phyloP scores from a whole-genome alignment of 306 rosid species.

The Aeschynomene evenia region DNA sequence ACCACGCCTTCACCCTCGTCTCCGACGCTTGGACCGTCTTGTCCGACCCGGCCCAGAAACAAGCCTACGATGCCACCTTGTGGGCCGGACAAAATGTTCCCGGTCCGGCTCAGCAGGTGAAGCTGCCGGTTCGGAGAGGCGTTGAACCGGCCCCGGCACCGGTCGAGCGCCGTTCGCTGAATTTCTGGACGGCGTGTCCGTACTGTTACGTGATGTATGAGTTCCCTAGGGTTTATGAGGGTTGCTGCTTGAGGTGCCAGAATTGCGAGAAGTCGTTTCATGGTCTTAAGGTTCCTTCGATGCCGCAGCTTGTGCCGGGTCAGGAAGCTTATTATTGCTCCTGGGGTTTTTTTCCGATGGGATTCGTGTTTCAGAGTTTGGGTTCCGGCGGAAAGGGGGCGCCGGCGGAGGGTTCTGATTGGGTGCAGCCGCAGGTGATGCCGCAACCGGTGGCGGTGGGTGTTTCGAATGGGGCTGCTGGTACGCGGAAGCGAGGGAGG shows the following conservation, averaged over 20 bases:
- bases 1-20: conserved; percentile 76
- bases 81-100: conserved; percentile 29
- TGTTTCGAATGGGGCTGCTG: conserved; percentile 28
- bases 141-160: neutral
- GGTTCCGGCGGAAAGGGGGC: conserved; percentile 22
- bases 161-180: conserved; percentile 13
- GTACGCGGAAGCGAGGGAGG: conserved; percentile 63
- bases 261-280: conserved; percentile 71
- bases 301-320: conserved; percentile 74
- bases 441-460: conserved; percentile 7
- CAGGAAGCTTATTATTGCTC: conserved; percentile 81
- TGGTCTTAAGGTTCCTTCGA: conserved; percentile 45
- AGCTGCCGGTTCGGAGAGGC: conserved; percentile 51
- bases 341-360: conserved; percentile 85
- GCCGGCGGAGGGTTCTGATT: conserved; percentile 1
- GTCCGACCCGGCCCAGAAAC: conserved; percentile 58
- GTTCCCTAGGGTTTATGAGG: conserved; percentile 71
- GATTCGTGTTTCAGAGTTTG: conserved; percentile 38
- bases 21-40: conserved; percentile 78
- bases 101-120: conserved; percentile 34
- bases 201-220: conserved; percentile 77
- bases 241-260: conserved; percentile 80
- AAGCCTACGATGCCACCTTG: conserved; percentile 52
- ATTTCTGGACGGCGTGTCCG: conserved; percentile 96
- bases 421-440: neutral